phyloP scores from a whole-genome alignment of 257 asterid species.

The Solanum gandarillasii region DNA sequence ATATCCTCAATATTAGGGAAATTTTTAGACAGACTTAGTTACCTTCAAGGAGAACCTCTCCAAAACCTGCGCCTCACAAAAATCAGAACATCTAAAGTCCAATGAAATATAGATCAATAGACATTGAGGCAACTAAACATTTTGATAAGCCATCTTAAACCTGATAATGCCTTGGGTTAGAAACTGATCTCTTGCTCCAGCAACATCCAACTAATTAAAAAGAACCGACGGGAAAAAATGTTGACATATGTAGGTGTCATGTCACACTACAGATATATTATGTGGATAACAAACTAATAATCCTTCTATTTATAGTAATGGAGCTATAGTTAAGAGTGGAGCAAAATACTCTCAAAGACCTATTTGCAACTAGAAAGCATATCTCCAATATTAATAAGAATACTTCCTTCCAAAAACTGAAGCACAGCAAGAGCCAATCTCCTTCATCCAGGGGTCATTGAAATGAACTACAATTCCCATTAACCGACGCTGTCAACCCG shows the following conservation, averaged over 20 bases:
- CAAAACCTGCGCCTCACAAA: conserved; percentile 3
- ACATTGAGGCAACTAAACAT: not conserved
- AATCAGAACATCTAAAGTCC: not conserved
- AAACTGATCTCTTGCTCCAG: not conserved
- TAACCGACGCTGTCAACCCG: not conserved
- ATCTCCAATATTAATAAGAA: not conserved
- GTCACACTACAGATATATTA: not conserved
- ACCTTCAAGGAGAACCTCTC: not conserved
- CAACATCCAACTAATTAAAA: not conserved
- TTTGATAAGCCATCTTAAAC: not conserved
- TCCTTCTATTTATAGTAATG: not conserved
- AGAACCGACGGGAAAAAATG: not conserved
- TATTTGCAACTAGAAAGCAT: not conserved
- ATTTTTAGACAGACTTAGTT: not conserved
- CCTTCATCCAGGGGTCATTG: not conserved
- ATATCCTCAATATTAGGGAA: not conserved
- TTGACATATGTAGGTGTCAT: not conserved
- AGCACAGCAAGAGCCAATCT: conserved; percentile 1
- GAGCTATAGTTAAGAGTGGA: not conserved
- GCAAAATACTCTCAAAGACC: not conserved
- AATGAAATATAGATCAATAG: not conserved
- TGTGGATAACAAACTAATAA: not conserved
- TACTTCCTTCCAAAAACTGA: not conserved
- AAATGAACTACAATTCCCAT: not conserved
- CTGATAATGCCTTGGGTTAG: not conserved